Evolutionary conservation across 306 rosid species (phyloP).

Genomic region (Cercis canadensis): DNA sequence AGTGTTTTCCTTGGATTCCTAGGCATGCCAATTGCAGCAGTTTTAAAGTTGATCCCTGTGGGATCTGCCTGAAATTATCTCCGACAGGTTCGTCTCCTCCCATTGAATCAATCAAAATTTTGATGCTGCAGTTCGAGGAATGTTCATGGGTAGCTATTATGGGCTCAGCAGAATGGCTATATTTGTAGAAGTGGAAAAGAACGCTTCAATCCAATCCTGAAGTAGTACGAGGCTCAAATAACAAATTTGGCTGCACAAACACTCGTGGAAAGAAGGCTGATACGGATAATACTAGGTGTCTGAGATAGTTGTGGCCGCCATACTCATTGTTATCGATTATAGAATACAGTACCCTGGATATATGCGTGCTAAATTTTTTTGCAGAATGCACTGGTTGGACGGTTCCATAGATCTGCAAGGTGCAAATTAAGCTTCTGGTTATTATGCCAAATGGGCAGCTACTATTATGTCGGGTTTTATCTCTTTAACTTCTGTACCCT

Average conservation of each 20-base stretch:
- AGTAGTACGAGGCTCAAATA: background rate
- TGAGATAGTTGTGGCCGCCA: slow-evolving; percentile 8
- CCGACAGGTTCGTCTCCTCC: slow-evolving; percentile 17
- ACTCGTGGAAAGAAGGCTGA: slow-evolving; percentile 1
- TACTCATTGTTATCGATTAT: background rate
- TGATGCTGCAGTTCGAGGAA: slow-evolving; percentile 34
- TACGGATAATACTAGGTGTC: background rate
- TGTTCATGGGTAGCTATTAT: slow-evolving; percentile 15
- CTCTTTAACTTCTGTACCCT: background rate
- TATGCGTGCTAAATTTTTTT: background rate
- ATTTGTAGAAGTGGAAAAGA: too few relatives aligned
- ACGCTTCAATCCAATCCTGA: slow-evolving; percentile 25
- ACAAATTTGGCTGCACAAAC: slow-evolving; percentile 14
- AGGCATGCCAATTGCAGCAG: slow-evolving; percentile 95
- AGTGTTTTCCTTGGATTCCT: slow-evolving; percentile 74
- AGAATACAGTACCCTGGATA: background rate
- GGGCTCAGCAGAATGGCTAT: background rate
- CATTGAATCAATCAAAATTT: slow-evolving; percentile 23
- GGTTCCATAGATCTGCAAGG: background rate
- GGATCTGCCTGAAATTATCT: slow-evolving; percentile 48
- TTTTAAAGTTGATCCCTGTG: slow-evolving; percentile 77
- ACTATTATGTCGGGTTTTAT: background rate
- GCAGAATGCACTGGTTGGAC: background rate
- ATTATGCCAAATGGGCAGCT: slow-evolving; percentile 5
- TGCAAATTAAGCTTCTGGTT: background rate